phyloP scores from a whole-genome alignment of 2,329 filamentous ascomycete species.

The Colletotrichum sp. region DNA sequence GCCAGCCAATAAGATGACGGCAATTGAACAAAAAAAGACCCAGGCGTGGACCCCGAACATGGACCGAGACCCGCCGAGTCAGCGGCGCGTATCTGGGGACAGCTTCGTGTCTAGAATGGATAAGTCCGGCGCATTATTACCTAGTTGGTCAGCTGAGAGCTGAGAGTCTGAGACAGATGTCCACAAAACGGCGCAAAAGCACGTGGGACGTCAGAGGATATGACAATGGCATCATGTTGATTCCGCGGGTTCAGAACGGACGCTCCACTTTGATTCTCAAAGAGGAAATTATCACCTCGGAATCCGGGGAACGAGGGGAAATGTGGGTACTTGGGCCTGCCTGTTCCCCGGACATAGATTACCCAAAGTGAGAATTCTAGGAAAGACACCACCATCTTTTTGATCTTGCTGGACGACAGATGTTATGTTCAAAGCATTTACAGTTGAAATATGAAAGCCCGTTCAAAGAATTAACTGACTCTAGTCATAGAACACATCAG shows the following conservation, averaged over 20 bases:
- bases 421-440: background rate
- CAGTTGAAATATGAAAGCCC: background rate
- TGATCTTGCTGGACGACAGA: background rate
- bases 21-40: background rate
- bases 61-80: background rate
- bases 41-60: background rate
- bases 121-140: background rate
- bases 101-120: background rate
- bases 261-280: background rate
- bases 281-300: conserved; percentile 2
- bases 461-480: background rate
- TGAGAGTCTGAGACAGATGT: background rate
- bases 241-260: background rate
- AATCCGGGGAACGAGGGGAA: background rate
- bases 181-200: background rate
- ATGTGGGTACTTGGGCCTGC: background rate
- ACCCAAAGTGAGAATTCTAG: background rate
- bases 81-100: background rate
- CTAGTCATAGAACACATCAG: background rate
- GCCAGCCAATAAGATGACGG: background rate
- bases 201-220: background rate
- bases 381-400: background rate
- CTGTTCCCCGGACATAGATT: background rate
- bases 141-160: background rate
- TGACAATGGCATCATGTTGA: conserved; percentile 7